Conservation (phyloP, 2,329 filamentous ascomycete genomes). For the Allantophomopsis lycopodina region DNA sequence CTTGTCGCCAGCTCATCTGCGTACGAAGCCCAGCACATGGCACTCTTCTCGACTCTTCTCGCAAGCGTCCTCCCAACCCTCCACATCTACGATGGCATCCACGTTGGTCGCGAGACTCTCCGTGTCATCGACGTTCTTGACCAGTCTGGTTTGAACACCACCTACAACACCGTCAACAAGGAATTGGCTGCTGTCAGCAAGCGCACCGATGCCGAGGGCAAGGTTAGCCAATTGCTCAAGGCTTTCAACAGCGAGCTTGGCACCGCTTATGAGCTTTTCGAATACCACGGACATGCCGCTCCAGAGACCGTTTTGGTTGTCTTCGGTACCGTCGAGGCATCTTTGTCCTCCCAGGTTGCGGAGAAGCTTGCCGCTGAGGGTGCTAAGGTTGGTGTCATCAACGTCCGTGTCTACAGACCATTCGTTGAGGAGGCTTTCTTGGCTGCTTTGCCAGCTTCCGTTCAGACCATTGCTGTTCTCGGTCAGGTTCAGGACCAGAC, state of each 20-base stretch:
- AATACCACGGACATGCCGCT: constrained; percentile 75
- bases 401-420: constrained; percentile 85
- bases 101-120: constrained; percentile 68
- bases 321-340: constrained; percentile 84
- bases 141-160: constrained; percentile 51
- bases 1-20: constrained; percentile 75
- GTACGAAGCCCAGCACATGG: constrained; percentile 92
- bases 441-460: constrained; percentile 61
- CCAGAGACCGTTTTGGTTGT: constrained; percentile 78
- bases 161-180: constrained; percentile 53
- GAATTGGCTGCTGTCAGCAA: constrained; percentile 48
- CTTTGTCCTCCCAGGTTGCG: constrained; percentile 72
- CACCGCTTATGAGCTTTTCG: constrained; percentile 84
- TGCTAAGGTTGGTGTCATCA: constrained; percentile 72
- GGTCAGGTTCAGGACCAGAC: constrained; percentile 71
- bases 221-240: constrained; percentile 54
- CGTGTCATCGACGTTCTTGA: constrained; percentile 72
- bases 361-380: constrained; percentile 58
- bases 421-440: constrained; percentile 94
- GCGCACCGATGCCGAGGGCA: constrained; percentile 60
- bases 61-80: constrained; percentile 69
- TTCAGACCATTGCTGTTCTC: constrained; percentile 67
- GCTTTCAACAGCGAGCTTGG: constrained; percentile 84
- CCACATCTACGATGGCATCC: constrained; percentile 80
- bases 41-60: constrained; percentile 72